Evolutionary conservation across 306 rosid species (phyloP), one percentile per base, ranked within the genome.

Genomic region (Comarum palustre): DNA sequence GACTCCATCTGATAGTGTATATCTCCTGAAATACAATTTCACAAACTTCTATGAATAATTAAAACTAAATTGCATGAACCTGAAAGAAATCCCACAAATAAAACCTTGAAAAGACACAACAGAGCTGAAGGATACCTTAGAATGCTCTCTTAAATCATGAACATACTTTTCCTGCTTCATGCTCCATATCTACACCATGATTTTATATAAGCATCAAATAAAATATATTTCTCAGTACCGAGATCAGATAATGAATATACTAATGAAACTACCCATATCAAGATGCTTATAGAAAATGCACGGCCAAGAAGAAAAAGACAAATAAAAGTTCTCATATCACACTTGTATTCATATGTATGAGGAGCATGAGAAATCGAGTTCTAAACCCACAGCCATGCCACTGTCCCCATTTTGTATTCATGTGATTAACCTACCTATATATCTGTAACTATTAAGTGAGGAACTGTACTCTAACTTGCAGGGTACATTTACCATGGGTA

Each of bases 1-100:
- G 98, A 77, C 98, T 93, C 98, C 98, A 93, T 82, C 93, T 86
- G 85, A 93, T 83, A 14, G 98, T 89, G 83, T 93, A 93, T 77
- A 93, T 89, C 82, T 90, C 98, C 98, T 93, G 85, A 66, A 80
- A 78, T 77, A 63, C 42, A 79, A 66, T 47, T 64, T 59, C 25
- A 24, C 61, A 71, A 50, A 5, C 25, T 39, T 29, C 3, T 6
- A 66, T 34, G 7, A 58, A 43, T 39, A 54, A n/a, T 22, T 5
- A 8, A 42, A 45, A 45, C 27, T 10, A 38, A 27, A 8, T 38
- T n/a, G 2, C 15, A 54, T n/a, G 36, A 67, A 67, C 24, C 11
- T 25, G 42, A 19, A 25, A 65, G 57, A 47, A 62, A 9, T 69
- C 54, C 46, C 34, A 54, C 19, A 54, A 64, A 68, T 39, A 19